A percentile compares a stretch with the other conserved stretches of the same genome.
Evolutionary conservation across 148 eudicot genomes (phyloP).

Genomic region (Spergularia bocconei): DNA sequence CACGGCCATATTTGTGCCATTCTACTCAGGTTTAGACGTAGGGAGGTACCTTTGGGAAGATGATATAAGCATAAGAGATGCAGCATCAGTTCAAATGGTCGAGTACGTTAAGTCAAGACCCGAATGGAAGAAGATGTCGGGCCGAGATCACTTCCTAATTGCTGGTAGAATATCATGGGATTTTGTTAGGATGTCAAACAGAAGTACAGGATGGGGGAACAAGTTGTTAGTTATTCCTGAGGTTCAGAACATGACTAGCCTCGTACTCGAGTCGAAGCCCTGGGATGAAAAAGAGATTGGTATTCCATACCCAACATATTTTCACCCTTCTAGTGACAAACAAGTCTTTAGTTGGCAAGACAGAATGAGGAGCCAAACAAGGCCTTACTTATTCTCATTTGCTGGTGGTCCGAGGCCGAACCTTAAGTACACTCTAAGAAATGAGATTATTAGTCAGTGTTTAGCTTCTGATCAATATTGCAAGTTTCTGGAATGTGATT

Average conservation of each 20-base stretch:
- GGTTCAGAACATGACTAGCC: slow-evolving; percentile 21
- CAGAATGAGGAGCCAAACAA: slow-evolving; percentile 21
- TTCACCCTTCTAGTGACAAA: slow-evolving; percentile 29
- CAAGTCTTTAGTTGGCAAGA: slow-evolving; percentile 33
- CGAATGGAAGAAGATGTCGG: slow-evolving; percentile 54
- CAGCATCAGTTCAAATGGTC: slow-evolving; percentile 35
- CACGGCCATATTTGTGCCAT: slow-evolving; percentile 59
- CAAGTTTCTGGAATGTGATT: not conserved
- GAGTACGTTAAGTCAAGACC: slow-evolving; percentile 41
- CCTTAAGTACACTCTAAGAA: not conserved
- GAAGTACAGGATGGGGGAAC: slow-evolving; percentile 30
- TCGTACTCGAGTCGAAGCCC: slow-evolving; percentile 24
- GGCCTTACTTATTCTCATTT: slow-evolving; percentile 27
- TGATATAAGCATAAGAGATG: slow-evolving; percentile 31
- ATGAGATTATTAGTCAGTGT: slow-evolving; percentile 33
- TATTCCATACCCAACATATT: slow-evolving; percentile 36
- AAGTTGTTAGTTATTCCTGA: slow-evolving; percentile 22
- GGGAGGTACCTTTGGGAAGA: slow-evolving; percentile 42
- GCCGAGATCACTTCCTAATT: slow-evolving; percentile 64
- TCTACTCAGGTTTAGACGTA: slow-evolving; percentile 61
- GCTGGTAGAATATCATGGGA: slow-evolving; percentile 76
- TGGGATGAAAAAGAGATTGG: slow-evolving; percentile 24
- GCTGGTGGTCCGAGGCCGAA: slow-evolving; percentile 25
- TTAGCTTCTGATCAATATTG: not conserved
- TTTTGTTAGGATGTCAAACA: slow-evolving; percentile 41